Evolutionary conservation across 148 eudicot species (phyloP).

Genomic region (Camellia sinensis): DNA sequence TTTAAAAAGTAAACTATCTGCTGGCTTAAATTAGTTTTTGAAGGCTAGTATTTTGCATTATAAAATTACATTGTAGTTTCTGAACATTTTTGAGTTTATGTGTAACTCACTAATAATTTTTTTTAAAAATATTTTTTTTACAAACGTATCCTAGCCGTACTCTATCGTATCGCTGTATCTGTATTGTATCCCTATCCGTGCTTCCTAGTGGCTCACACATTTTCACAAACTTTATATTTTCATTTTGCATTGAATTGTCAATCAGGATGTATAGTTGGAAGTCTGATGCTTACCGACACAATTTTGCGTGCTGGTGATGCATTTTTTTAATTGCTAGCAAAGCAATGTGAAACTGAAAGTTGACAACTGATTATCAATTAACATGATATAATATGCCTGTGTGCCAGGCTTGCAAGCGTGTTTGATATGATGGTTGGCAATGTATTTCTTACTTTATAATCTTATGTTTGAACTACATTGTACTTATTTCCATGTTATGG

Average conservation of each 20-base stretch:
- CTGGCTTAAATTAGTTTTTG: no score
- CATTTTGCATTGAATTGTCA: not conserved
- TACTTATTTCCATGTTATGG: not conserved
- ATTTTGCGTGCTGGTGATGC: not conserved
- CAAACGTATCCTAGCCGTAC: no score
- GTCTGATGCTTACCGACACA: not conserved
- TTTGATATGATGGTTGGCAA: not conserved
- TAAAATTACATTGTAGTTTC: no score
- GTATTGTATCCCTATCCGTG: no score
- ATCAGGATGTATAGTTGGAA: not conserved
- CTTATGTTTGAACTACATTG: not conserved
- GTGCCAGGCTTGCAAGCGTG: not conserved
- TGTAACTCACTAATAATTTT: no score
- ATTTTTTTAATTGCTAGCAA: not conserved
- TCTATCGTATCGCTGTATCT: no score
- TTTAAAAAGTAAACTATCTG: no score
- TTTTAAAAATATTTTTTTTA: no score
- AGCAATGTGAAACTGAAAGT: not conserved
- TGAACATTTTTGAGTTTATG: no score
- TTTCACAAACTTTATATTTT: not conserved
- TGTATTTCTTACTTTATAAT: not conserved
- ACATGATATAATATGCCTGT: not conserved
- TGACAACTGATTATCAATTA: not conserved
- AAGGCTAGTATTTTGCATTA: no score
- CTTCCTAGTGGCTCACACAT: not conserved